Evolutionary conservation across 495 filamentous ascomycete species (phyloP).

Genomic region (Penicillium macrosclerotiorum): DNA sequence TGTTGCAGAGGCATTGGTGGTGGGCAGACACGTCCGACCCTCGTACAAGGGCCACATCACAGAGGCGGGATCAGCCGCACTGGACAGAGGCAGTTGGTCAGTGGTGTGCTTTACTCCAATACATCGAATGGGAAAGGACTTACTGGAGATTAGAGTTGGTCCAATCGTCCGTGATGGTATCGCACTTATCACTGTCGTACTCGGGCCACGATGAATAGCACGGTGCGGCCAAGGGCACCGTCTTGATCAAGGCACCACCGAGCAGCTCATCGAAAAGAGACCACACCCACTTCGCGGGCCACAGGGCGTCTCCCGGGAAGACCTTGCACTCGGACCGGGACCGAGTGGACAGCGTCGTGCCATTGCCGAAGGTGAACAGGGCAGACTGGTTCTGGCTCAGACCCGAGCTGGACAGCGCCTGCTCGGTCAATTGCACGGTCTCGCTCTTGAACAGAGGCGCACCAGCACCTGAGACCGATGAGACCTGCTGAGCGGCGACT

Average conservation of each 20-base stretch:
- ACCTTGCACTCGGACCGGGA: constrained; percentile 41
- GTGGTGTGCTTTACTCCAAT: not conserved
- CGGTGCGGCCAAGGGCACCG: constrained; percentile 52
- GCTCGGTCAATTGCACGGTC: constrained; percentile 41
- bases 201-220: constrained; percentile 51
- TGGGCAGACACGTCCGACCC: constrained; percentile 35
- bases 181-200: constrained; percentile 44
- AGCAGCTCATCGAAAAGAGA: constrained; percentile 43
- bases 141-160: constrained; percentile 33
- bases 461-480: constrained; percentile 17
- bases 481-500: constrained; percentile 8
- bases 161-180: constrained; percentile 22
- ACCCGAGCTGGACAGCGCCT: constrained; percentile 33
- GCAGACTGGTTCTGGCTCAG: constrained; percentile 22
- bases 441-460: constrained; percentile 37
- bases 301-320: constrained; percentile 47
- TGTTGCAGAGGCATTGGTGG: constrained; percentile 28
- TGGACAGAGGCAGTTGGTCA: constrained; percentile 4
- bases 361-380: constrained; percentile 21
- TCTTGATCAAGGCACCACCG: constrained; percentile 54
- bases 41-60: constrained; percentile 47
- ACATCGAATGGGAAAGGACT: not conserved
- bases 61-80: constrained; percentile 35
- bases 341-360: constrained; percentile 5
- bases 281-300: constrained; percentile 44